Base-by-base conservation (phyloP, 345 rosid genomes). In the Syzygium aromaticum region DNA sequence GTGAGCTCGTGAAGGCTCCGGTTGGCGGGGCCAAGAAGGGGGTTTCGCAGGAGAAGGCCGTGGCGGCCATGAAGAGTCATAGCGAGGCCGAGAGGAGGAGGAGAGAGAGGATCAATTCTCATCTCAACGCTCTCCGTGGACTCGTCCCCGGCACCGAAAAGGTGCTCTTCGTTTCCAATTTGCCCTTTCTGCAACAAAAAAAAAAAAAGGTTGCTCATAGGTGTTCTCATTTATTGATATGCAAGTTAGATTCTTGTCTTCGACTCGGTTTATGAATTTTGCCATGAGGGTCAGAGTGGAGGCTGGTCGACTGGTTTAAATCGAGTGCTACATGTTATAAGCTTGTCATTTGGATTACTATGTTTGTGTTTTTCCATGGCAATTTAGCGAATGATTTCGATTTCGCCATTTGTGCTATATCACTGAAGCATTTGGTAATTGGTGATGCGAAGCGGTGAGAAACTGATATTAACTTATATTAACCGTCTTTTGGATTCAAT, bases 41-140 rank as follows among this genome's bases (percentile, higher is more conserved):
- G 43, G 88, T 86, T 51, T 86, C 95, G 27, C 92, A 90, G 84
- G 94, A 91, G 77, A 94, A 93, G 88, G 90, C 89, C 54, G 51
- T 87, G 88, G 93, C 92, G 80, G 98, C 96, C 88, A 87, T 93
- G 89, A 94, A 89, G 93, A 93, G 91, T 90, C 98, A 95, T 61
- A 92, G 98, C 85, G 96, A 94, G 85, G 96, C 98, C 4, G 98
- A 95, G 92, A 94, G 95, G 92, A 93, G 96, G 84, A 92, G 98
- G 67, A 93, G 98, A 84, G 96, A 94, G 73, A 93, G 98, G 90
- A 95, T 95, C 90, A 95, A 95, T 90, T 89, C 94, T 57, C 96
- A 95, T 88, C 94, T 95, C 59, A 92, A 87, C 84, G 92, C 95
- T 2, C 96, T 94, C 33, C 95, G 96, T 23, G 88, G 92, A 57